Evolutionary conservation across 148 eudicot species (phyloP).

Genomic region (Dianthus caryophyllus): DNA sequence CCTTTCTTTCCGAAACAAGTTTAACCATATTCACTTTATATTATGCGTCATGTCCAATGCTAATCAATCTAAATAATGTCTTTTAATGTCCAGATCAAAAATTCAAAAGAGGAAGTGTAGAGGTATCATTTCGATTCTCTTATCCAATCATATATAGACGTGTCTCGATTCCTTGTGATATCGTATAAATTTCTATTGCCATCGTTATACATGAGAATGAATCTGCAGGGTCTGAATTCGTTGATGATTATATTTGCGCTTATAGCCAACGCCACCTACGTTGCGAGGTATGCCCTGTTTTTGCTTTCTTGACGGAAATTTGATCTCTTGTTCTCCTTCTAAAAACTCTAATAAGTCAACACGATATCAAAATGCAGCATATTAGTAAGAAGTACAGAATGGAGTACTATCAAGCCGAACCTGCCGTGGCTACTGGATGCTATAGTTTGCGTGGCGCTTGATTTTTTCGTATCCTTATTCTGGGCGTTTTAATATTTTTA

Average conservation of each 20-base stretch:
- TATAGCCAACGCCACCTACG: constrained; percentile 75
- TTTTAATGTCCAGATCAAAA: constrained; percentile 50
- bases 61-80: constrained; percentile 20
- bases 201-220: background rate
- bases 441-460: constrained; percentile 69
- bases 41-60: background rate
- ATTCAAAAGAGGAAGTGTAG: constrained; percentile 85
- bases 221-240: constrained; percentile 82
- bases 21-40: background rate
- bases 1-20: background rate
- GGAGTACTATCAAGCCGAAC: constrained; percentile 64
- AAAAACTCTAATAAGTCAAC: background rate
- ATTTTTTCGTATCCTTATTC: constrained; percentile 79
- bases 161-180: background rate
- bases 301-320: background rate
- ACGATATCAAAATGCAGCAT: constrained; percentile 50
- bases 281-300: constrained; percentile 50
- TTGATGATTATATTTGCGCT: constrained; percentile 93
- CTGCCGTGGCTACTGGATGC: constrained; percentile 98
- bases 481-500: background rate
- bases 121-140: constrained; percentile 35
- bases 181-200: too few relatives aligned
- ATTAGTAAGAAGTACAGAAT: constrained; percentile 52
- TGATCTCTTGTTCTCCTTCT: background rate
- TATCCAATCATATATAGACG: background rate